Evolutionary conservation across 2,329 filamentous ascomycete species (phyloP).

Genomic region (Xylaria multiplex): DNA sequence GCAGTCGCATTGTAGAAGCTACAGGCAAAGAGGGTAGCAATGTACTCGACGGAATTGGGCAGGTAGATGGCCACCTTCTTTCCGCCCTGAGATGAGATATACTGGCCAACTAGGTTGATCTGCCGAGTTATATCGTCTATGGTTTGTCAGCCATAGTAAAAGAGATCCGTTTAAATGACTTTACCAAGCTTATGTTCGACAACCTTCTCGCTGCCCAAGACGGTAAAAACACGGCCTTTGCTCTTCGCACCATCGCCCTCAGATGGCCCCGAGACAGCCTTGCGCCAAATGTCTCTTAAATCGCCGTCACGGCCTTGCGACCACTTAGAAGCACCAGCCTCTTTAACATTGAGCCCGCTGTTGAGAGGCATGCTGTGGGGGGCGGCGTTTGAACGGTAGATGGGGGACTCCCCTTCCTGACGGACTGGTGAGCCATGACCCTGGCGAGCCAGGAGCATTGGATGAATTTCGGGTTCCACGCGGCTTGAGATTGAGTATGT

Average conservation of each 20-base stretch:
- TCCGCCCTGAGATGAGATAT: slow-evolving; percentile 75
- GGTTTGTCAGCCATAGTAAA: slow-evolving; percentile 37
- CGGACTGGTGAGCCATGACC: slow-evolving; percentile 80
- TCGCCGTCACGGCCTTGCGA: slow-evolving; percentile 85
- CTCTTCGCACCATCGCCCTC: slow-evolving; percentile 71
- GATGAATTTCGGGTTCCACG: slow-evolving; percentile 89
- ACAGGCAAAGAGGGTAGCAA: slow-evolving; percentile 85
- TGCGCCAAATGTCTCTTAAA: slow-evolving; percentile 88
- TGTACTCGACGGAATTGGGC: slow-evolving; percentile 90
- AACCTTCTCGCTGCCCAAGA: slow-evolving; percentile 79
- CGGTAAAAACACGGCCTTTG: slow-evolving; percentile 79
- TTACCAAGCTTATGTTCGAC: slow-evolving; percentile 75
- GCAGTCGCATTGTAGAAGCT: slow-evolving; percentile 88
- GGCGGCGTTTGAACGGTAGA: slow-evolving; percentile 84
- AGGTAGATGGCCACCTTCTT: slow-evolving; percentile 88
- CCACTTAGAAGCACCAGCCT: slow-evolving; percentile 83
- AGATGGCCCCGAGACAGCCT: slow-evolving; percentile 71
- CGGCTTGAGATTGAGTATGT: slow-evolving; percentile 76
- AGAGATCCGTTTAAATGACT: slow-evolving; percentile 27
- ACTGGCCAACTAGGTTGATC: slow-evolving; percentile 86
- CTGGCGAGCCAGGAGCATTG: slow-evolving; percentile 88
- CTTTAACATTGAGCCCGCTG: slow-evolving; percentile 82
- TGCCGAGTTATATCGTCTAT: slow-evolving; percentile 79
- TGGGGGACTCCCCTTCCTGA: slow-evolving; percentile 83
- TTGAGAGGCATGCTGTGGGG: slow-evolving; percentile 87